Percentiles rank a stretch among this genome's conserved stretches.
Conservation (phyloP, 257 asterid species). For the Voacanga thouarsii region DNA sequence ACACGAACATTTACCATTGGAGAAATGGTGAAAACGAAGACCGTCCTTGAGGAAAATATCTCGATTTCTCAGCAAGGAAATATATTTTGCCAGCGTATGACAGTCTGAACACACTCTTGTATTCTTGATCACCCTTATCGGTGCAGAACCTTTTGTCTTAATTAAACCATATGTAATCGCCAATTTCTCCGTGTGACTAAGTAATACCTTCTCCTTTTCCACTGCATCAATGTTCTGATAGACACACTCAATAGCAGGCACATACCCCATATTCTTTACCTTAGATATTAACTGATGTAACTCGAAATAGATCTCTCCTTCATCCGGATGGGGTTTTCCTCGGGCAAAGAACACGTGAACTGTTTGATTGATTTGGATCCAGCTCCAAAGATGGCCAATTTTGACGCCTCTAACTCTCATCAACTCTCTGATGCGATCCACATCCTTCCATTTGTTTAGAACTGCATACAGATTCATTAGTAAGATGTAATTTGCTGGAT, state of each 20-base stretch:
- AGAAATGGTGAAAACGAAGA: slow-evolving; percentile 51
- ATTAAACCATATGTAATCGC: slow-evolving; percentile 60
- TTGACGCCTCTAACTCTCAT: slow-evolving; percentile 40
- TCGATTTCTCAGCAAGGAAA: slow-evolving; percentile 46
- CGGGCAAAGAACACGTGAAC: slow-evolving; percentile 42
- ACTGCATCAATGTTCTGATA: slow-evolving; percentile 34
- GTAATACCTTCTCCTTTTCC: slow-evolving; percentile 55
- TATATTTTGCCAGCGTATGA: slow-evolving; percentile 46
- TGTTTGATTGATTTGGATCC: slow-evolving; percentile 40
- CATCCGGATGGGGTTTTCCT: slow-evolving; percentile 50
- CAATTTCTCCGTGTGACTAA: slow-evolving; percentile 55
- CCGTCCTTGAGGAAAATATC: slow-evolving; percentile 61
- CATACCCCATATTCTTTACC: slow-evolving; percentile 49
- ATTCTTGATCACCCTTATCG: slow-evolving; percentile 54
- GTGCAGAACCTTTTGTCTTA: slow-evolving; percentile 23
- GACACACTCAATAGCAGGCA: slow-evolving; percentile 48
- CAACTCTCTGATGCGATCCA: slow-evolving; percentile 33
- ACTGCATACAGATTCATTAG: slow-evolving; percentile 53
- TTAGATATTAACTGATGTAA: slow-evolving; percentile 47
- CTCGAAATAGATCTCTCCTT: slow-evolving; percentile 54
- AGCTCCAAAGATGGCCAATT: slow-evolving; percentile 51
- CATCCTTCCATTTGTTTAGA: slow-evolving; percentile 46
- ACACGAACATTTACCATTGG: slow-evolving; percentile 58
- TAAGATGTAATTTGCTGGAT: slow-evolving; percentile 51
- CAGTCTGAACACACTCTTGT: slow-evolving; percentile 60